phyloP scores from a whole-genome alignment of 2,329 filamentous ascomycete species.

The Diatrype stigma region DNA sequence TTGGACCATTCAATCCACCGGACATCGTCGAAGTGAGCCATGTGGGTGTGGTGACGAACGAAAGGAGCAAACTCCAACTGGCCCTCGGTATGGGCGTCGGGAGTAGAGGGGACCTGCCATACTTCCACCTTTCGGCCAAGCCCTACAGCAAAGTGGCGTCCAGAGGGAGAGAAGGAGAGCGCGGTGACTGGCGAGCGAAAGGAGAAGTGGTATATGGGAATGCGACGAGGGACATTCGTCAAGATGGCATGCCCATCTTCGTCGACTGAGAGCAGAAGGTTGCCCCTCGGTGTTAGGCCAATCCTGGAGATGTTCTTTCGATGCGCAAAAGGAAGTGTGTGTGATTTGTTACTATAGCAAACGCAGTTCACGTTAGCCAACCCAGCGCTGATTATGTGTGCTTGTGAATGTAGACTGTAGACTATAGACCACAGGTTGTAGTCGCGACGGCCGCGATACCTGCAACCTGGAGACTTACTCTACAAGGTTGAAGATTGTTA shows the following conservation, averaged over 20 bases:
- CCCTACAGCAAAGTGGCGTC: slow-evolving; percentile 84
- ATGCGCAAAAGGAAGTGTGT: slow-evolving; percentile 85
- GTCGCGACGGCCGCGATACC: no score
- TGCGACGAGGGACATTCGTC: slow-evolving; percentile 81
- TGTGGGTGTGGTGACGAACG: slow-evolving; percentile 78
- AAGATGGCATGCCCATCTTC: slow-evolving; percentile 92
- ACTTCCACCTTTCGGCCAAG: slow-evolving; percentile 86
- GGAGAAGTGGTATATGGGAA: slow-evolving; percentile 92
- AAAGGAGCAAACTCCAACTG: slow-evolving; percentile 95
- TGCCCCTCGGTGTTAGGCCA: slow-evolving; percentile 83
- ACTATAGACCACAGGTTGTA: no score
- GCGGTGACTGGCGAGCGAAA: slow-evolving; percentile 80
- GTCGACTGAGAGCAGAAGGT: slow-evolving; percentile 88
- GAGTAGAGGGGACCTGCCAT: slow-evolving; percentile 92
- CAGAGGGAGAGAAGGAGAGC: slow-evolving; percentile 86
- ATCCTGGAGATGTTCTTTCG: slow-evolving; percentile 88
- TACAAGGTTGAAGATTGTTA: slow-evolving; percentile 92
- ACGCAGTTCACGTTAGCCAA: not conserved
- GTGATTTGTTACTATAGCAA: slow-evolving; percentile 70
- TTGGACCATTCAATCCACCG: slow-evolving; percentile 89
- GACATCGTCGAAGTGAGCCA: slow-evolving; percentile 84
- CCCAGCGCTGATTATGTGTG: not conserved
- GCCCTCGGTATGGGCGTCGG: slow-evolving; percentile 71
- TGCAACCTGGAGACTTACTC: slow-evolving; percentile 67
- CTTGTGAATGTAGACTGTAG: not conserved